Evolutionary conservation across 768 basidiomycete species (phyloP).

Genomic region (Mycena albidolilacea): DNA sequence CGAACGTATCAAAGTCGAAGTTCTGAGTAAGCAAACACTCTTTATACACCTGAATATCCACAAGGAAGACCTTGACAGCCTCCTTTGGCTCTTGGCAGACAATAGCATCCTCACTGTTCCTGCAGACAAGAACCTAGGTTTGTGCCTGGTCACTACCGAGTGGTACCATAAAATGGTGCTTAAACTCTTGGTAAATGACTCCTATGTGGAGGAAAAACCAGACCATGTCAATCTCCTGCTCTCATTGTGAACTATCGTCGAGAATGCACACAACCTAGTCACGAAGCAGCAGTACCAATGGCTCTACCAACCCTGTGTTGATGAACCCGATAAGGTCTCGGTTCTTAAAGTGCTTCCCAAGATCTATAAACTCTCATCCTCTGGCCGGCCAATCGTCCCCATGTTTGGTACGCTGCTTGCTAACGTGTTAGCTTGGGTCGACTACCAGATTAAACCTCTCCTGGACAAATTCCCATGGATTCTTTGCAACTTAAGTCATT

Average conservation of each 20-base stretch:
- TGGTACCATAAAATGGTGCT: background rate
- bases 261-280: background rate
- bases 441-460: background rate
- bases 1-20: background rate
- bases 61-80: background rate
- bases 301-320: background rate
- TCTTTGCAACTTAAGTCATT: background rate
- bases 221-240: background rate
- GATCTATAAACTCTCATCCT: background rate
- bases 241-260: background rate
- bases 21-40: background rate
- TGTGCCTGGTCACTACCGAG: background rate
- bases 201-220: slow-evolving; percentile 1
- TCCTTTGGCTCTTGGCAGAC: background rate
- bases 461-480: background rate
- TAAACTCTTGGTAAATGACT: background rate
- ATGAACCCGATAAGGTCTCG: background rate
- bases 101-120: background rate
- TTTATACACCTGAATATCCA: background rate
- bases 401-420: background rate
- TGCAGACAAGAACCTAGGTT: background rate
- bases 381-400: background rate
- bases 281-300: background rate
- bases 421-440: background rate
- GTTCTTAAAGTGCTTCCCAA: background rate